A percentile compares a stretch with the other conserved stretches of the same genome.
phyloP scores from a whole-genome alignment of 2,329 filamentous ascomycete species.

The Sporothrix brasiliensis region DNA sequence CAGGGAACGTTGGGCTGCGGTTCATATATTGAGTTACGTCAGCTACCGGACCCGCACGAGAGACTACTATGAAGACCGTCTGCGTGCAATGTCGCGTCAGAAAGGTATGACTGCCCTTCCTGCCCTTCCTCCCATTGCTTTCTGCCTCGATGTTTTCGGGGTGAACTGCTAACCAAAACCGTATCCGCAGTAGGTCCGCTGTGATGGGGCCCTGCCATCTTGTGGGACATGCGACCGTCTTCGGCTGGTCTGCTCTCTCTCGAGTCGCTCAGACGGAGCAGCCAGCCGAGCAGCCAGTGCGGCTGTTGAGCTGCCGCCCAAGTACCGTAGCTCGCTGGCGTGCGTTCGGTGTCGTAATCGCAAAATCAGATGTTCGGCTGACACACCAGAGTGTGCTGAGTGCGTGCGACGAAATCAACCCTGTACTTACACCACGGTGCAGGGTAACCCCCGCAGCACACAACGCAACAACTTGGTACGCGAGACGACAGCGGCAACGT shows the following conservation, averaged over 20 bases:
- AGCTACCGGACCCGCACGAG: neutral
- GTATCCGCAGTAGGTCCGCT: slow-evolving; percentile 7
- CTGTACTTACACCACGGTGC: slow-evolving; percentile 5
- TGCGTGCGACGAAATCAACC: slow-evolving; percentile 8
- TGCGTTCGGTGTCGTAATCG: slow-evolving; percentile 22
- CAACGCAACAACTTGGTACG: neutral
- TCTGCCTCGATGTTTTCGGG: neutral
- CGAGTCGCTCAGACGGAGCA: neutral
- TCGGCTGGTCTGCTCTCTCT: slow-evolving; percentile 17
- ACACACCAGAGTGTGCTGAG: slow-evolving; percentile 18
- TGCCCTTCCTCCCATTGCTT: neutral
- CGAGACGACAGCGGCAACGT: neutral
- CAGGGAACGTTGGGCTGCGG: neutral
- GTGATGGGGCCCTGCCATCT: slow-evolving; percentile 7
- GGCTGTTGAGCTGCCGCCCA: slow-evolving; percentile 20
- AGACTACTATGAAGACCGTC: slow-evolving; percentile 15
- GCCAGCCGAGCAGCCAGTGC: neutral
- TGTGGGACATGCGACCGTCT: slow-evolving; percentile 21
- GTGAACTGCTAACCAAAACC: neutral
- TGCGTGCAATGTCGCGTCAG: slow-evolving; percentile 26
- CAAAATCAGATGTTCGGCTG: slow-evolving; percentile 22
- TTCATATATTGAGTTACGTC: too few relatives aligned
- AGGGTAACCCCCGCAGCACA: neutral
- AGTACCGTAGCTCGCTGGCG: slow-evolving; percentile 25
- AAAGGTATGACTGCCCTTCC: slow-evolving; percentile 8